A percentile compares a stretch with the other conserved stretches of the same genome.
Evolutionary conservation across 139 green algal species (phyloP).

Genomic region (Diplosphaera chodatii): DNA sequence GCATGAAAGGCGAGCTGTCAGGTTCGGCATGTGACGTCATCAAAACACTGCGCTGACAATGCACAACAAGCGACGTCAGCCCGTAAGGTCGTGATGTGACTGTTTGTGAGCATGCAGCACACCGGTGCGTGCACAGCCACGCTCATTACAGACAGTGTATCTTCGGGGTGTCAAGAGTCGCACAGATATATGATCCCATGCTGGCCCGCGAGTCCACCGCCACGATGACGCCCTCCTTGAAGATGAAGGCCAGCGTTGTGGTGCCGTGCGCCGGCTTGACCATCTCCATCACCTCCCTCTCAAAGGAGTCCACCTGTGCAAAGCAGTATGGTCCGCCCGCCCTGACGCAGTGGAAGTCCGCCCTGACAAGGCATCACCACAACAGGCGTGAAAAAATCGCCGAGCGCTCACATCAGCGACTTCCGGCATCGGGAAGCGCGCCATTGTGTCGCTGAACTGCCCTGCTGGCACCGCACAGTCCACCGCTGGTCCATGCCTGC

Average conservation of each 20-base stretch:
- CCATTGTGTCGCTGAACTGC: not conserved
- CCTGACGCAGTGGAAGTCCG: too few species aligned
- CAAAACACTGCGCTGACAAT: too few species aligned
- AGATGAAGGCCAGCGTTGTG: slow-evolving; percentile 98
- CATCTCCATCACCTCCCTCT: slow-evolving; percentile 87
- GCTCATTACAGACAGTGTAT: too few species aligned
- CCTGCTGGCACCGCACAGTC: not conserved
- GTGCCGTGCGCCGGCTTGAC: slow-evolving; percentile 97
- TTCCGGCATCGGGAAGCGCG: slow-evolving; percentile 20
- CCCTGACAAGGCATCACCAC: too few species aligned
- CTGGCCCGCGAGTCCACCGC: slow-evolving; percentile 95
- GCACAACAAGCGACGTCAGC: too few species aligned
- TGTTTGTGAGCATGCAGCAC: too few species aligned
- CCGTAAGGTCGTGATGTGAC: too few species aligned
- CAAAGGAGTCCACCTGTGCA: slow-evolving; percentile 94
- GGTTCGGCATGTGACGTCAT: too few species aligned
- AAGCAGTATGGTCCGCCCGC: too few species aligned
- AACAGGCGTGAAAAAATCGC: too few species aligned
- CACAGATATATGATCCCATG: slow-evolving; percentile 96
- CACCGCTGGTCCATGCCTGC: not conserved
- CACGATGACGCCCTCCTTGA: slow-evolving; percentile 92
- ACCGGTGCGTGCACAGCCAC: too few species aligned
- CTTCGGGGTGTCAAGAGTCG: too few species aligned
- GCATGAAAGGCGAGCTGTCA: not conserved
- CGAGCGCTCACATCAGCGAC: slow-evolving; percentile 18